Evolutionary conservation across 192 early-diverging fungal genomes (phyloP).

Genomic region (Linderina pennispora): DNA sequence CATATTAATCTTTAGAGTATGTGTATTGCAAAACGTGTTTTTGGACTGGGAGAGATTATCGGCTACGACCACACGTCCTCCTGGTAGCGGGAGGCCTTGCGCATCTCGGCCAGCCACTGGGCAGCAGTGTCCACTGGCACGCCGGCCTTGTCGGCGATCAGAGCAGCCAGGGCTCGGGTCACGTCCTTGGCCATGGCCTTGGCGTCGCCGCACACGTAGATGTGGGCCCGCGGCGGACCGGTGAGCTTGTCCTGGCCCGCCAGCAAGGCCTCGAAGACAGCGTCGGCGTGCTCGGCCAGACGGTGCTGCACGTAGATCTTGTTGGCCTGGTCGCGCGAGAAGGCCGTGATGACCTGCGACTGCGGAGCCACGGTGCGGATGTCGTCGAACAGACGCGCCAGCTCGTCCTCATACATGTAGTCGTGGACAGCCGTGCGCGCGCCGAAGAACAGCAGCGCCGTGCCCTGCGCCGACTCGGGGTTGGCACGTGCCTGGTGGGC

Average conservation of each 20-base stretch:
- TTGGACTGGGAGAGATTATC: not conserved
- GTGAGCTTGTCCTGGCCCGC: constrained; percentile 49
- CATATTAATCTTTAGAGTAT: not conserved
- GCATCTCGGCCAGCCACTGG: constrained; percentile 81
- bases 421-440: constrained; percentile 83
- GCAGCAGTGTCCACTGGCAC: constrained; percentile 60
- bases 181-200: constrained; percentile 97
- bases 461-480: constrained; percentile 57
- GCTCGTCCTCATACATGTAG: constrained; percentile 86
- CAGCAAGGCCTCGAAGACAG: constrained; percentile 76
- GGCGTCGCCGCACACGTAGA: constrained; percentile 95
- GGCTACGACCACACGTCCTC: constrained; percentile 92
- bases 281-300: constrained; percentile 62
- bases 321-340: constrained; percentile 72
- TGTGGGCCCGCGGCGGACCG: constrained; percentile 52
- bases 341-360: constrained; percentile 81
- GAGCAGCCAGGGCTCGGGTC: constrained; percentile 50
- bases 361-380: constrained; percentile 40
- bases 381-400: constrained; percentile 58
- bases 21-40: not conserved
- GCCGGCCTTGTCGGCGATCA: constrained; percentile 63
- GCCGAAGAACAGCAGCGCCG: constrained; percentile 90
- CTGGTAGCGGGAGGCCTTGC: constrained; percentile 73
- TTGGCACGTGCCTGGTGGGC: constrained; percentile 50
- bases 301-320: constrained; percentile 98